Evolutionary conservation across 176 grass and related monocot genomes (phyloP).

Genomic region (Saccharum officinarum): DNA sequence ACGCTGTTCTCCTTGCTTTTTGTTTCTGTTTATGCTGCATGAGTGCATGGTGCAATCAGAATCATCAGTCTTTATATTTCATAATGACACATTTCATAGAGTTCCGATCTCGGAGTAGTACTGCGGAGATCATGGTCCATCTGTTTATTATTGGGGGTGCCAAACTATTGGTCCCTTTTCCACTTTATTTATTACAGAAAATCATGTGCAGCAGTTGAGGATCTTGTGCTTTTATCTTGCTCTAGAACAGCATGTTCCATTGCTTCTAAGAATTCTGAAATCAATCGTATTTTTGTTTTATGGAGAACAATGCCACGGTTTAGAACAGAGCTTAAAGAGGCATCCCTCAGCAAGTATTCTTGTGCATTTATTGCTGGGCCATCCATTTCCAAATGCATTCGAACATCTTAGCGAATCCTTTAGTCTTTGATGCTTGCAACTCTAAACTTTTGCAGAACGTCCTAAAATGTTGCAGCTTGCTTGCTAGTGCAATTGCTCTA

Average conservation of each 20-base stretch:
- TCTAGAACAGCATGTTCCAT: not conserved
- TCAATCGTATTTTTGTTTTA: not conserved
- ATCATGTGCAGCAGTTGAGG: not conserved
- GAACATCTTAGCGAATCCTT: slow-evolving; percentile 27
- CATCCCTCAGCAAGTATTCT: not conserved
- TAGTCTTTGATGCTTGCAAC: slow-evolving; percentile 3
- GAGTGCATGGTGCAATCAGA: not conserved
- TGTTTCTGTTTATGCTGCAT: not conserved
- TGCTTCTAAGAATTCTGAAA: slow-evolving; percentile 6
- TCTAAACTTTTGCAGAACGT: not conserved
- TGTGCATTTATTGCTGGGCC: slow-evolving; percentile 14
- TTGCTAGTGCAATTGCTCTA: not conserved
- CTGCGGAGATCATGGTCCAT: not conserved
- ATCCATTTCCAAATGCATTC: slow-evolving; percentile 18
- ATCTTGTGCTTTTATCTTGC: slow-evolving; percentile 9
- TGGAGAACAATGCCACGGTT: not conserved
- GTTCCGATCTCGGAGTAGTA: not conserved
- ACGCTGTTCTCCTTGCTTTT: not conserved
- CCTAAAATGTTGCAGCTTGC: not conserved
- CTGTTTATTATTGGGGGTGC: not conserved
- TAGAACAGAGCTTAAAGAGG: not conserved
- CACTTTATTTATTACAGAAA: slow-evolving; percentile 17
- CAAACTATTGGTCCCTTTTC: not conserved
- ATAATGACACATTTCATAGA: slow-evolving; percentile 3
- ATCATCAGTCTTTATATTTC: slow-evolving; percentile 1